phyloP scores from a whole-genome alignment of 2,329 filamentous ascomycete genomes.

The Corynespora cassiicola region DNA sequence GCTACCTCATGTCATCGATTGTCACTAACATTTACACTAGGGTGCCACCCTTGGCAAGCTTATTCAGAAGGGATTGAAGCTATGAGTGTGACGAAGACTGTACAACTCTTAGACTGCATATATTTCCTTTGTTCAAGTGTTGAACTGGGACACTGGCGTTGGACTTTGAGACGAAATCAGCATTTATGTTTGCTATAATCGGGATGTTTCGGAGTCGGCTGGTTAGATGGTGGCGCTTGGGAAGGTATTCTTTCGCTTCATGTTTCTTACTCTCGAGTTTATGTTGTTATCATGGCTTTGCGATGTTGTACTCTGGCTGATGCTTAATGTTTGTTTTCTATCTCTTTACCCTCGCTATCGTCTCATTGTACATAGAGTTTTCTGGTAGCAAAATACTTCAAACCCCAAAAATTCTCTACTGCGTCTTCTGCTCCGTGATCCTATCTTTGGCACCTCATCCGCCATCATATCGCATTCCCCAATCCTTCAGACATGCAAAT shows the following conservation, averaged over 20 bases:
- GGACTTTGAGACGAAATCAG: too few relatives aligned
- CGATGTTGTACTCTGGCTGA: too few relatives aligned
- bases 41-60: constrained; percentile 50
- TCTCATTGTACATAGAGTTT: constrained; percentile 1
- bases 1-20: not conserved
- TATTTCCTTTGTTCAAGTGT: constrained; percentile 43
- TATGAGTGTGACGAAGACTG: constrained; percentile 22
- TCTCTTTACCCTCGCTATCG: not conserved
- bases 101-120: constrained; percentile 26
- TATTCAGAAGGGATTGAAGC: constrained; percentile 51
- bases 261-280: constrained; percentile 5
- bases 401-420: too few relatives aligned
- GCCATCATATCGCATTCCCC: too few relatives aligned
- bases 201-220: not conserved
- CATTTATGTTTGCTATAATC: too few relatives aligned
- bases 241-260: constrained; percentile 9
- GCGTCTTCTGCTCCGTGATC: too few relatives aligned
- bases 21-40: constrained; percentile 35
- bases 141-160: constrained; percentile 42
- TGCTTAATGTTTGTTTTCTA: too few relatives aligned
- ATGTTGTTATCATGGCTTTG: constrained; percentile 10
- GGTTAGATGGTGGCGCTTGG: not conserved
- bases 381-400: not conserved
- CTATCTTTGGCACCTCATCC: too few relatives aligned
- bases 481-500: too few relatives aligned